A percentile compares a stretch with the other conserved stretches of the same genome.
phyloP scores from a whole-genome alignment of 208 protist species.

The Leishmania amazonensis region DNA sequence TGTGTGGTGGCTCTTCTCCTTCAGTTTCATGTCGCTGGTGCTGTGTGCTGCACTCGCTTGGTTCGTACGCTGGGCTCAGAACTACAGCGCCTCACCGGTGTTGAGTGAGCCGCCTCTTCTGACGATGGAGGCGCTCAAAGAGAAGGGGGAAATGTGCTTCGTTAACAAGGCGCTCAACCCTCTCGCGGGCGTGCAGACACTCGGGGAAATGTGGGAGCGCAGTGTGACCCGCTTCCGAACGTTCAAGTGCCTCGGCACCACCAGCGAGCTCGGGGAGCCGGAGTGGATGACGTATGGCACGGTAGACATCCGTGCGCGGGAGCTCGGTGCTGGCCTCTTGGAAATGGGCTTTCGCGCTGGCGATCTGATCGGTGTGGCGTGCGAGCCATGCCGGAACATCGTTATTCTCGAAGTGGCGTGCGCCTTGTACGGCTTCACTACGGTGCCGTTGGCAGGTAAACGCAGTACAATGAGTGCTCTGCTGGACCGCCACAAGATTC shows the following conservation, averaged over 20 bases:
- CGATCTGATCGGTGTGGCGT: constrained; percentile 82
- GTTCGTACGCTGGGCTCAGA: constrained; percentile 43
- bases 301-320: constrained; percentile 62
- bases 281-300: constrained; percentile 78
- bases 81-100: constrained; percentile 39
- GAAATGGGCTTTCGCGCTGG: constrained; percentile 59
- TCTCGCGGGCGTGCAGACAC: constrained; percentile 36
- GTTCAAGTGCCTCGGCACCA: constrained; percentile 65
- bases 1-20: constrained; percentile 40
- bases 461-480: constrained; percentile 54
- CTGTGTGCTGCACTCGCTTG: constrained; percentile 32
- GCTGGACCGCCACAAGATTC: constrained; percentile 75
- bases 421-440: constrained; percentile 66
- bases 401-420: constrained; percentile 78
- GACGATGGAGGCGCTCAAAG: constrained; percentile 49
- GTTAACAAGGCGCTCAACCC: constrained; percentile 35
- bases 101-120: constrained; percentile 42
- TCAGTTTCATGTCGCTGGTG: constrained; percentile 46
- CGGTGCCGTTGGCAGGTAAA: constrained; percentile 71
- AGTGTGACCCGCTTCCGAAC: constrained; percentile 55
- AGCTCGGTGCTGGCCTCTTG: constrained; percentile 73
- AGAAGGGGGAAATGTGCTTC: constrained; percentile 36
- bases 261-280: constrained; percentile 45
- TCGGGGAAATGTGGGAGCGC: constrained; percentile 73
- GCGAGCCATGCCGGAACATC: constrained; percentile 57